Conservation (phyloP, 2,329 filamentous ascomycete genomes). For the Thermoascus crustaceus region DNA sequence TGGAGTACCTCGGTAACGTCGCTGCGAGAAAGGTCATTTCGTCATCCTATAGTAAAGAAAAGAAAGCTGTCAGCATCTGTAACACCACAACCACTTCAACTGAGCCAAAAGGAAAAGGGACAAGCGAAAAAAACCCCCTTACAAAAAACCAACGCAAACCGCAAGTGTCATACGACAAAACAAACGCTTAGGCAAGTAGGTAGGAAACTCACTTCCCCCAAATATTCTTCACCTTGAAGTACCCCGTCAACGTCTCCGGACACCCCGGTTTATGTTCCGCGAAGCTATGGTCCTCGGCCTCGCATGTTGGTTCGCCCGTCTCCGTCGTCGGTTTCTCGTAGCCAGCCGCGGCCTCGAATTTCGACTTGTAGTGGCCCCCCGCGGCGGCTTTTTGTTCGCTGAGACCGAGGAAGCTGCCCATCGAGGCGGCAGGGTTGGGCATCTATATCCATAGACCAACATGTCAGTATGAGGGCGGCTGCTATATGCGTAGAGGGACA, state of each 20-base stretch:
- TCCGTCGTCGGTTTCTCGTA: slow-evolving; percentile 5
- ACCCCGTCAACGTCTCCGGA: slow-evolving; percentile 23
- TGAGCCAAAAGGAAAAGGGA: slow-evolving; percentile 4
- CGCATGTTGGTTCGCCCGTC: slow-evolving; percentile 13
- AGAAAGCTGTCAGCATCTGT: no score
- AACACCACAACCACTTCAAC: no score
- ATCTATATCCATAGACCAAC: neutral
- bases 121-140: no score
- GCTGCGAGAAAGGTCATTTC: no score
- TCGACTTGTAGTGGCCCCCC: slow-evolving; percentile 11
- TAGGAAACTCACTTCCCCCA: slow-evolving; percentile 3
- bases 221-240: slow-evolving; percentile 19
- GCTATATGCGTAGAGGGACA: no score
- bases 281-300: slow-evolving; percentile 26
- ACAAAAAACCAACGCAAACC: no score
- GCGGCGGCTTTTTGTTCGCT: slow-evolving; percentile 20
- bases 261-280: slow-evolving; percentile 20
- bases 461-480: no score
- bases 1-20: no score
- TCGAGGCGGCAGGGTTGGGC: slow-evolving; percentile 16
- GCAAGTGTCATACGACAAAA: no score
- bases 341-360: slow-evolving; percentile 2
- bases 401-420: slow-evolving; percentile 21
- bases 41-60: no score
- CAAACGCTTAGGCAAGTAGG: neutral